phyloP scores from a whole-genome alignment of 2,329 filamentous ascomycete species.

The Coniochaeta sp. region DNA sequence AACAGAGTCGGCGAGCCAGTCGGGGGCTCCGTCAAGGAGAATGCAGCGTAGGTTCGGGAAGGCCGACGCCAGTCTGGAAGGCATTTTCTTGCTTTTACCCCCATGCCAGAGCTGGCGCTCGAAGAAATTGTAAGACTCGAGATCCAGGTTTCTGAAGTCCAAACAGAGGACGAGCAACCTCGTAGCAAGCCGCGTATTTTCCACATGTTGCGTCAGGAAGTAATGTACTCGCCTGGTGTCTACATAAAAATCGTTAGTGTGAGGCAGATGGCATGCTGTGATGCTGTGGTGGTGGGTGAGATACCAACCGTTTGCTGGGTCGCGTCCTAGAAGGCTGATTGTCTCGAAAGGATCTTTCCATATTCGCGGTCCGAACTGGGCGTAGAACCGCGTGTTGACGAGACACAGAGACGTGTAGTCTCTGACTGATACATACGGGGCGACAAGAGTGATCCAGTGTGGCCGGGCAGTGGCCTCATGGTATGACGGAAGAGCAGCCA shows the following conservation, averaged over 20 bases:
- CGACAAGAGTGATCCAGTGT: slow-evolving; percentile 44
- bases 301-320: slow-evolving; percentile 26
- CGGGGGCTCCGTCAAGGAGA: slow-evolving; percentile 38
- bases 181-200: slow-evolving; percentile 26
- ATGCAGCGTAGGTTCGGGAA: slow-evolving; percentile 40
- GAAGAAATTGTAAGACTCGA: slow-evolving; percentile 16
- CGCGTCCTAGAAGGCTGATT: slow-evolving; percentile 30
- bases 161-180: slow-evolving; percentile 37
- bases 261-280: slow-evolving; percentile 1
- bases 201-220: slow-evolving; percentile 36
- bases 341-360: slow-evolving; percentile 43
- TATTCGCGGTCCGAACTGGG: slow-evolving; percentile 41
- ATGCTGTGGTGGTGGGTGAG: not conserved
- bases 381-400: slow-evolving; percentile 39
- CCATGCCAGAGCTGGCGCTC: slow-evolving; percentile 25
- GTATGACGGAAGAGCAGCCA: slow-evolving; percentile 44
- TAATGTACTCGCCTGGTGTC: slow-evolving; percentile 42
- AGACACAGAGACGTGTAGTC: slow-evolving; percentile 41
- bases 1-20: slow-evolving; percentile 12
- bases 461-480: slow-evolving; percentile 36
- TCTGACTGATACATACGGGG: slow-evolving; percentile 31
- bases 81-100: slow-evolving; percentile 31
- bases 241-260: slow-evolving; percentile 20
- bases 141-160: slow-evolving; percentile 36
- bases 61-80: slow-evolving; percentile 28